Evolutionary conservation across 2,329 filamentous ascomycete species (phyloP).

Genomic region (Alternaria gansuensis): DNA sequence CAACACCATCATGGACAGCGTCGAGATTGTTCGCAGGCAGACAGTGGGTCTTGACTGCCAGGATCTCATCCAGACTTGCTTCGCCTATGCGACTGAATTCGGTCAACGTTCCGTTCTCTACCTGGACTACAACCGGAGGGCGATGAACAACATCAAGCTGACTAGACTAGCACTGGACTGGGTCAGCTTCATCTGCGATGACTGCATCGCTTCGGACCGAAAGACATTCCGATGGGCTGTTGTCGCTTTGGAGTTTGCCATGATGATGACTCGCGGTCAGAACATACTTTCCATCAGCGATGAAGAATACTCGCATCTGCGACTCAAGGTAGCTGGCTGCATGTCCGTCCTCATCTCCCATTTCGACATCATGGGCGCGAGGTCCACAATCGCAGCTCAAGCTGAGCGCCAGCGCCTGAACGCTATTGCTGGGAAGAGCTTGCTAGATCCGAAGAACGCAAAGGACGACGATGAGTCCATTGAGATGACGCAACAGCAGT

Average conservation of each 20-base stretch:
- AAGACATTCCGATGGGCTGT: conserved; percentile 99
- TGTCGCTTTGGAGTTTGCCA: conserved; percentile 91
- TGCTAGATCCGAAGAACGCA: conserved; percentile 77
- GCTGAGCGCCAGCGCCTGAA: conserved; percentile 91
- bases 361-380: conserved; percentile 98
- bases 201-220: conserved; percentile 91
- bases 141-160: conserved; percentile 97
- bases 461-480: conserved; percentile 87
- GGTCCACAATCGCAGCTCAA: conserved; percentile 91
- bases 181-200: conserved; percentile 97
- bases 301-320: conserved; percentile 82
- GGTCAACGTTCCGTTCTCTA: conserved; percentile 92
- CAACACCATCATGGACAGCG: conserved; percentile 98
- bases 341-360: conserved; percentile 98
- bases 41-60: conserved; percentile 86
- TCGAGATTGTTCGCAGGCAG: conserved; percentile 89
- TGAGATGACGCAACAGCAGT: conserved; percentile 76
- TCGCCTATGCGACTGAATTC: conserved; percentile 98
- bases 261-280: conserved; percentile 94
- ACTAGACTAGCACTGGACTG: conserved; percentile 94
- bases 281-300: conserved; percentile 92
- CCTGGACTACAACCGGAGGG: conserved; percentile 93
- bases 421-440: conserved; percentile 76
- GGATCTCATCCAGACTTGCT: conserved; percentile 96
- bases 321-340: conserved; percentile 91